Conservation (phyloP, 306 rosid genomes). For the Albizia julibrissin region DNA sequence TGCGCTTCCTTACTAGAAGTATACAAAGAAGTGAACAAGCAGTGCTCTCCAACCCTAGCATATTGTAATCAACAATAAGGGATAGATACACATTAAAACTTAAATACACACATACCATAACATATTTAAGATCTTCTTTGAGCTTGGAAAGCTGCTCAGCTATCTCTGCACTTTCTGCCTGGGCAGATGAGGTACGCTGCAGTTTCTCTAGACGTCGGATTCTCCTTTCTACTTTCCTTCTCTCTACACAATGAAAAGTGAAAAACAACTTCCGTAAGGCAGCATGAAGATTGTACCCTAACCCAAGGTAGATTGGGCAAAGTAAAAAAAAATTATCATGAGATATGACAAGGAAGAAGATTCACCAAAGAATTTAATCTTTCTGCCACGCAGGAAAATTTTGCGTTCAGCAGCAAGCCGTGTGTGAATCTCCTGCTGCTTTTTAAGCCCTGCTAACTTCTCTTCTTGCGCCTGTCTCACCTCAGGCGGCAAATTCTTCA, state of each 20-base stretch:
- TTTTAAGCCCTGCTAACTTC: conserved; percentile 78
- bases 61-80: background rate
- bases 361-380: conserved; percentile 89
- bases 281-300: background rate
- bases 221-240: conserved; percentile 91
- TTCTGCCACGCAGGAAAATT: conserved; percentile 75
- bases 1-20: background rate
- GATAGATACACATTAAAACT: background rate
- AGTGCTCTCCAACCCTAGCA: background rate
- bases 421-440: conserved; percentile 89
- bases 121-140: conserved; percentile 92
- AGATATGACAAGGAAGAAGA: background rate
- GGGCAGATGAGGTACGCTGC: conserved; percentile 71
- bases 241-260: conserved; percentile 49
- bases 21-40: background rate
- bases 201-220: conserved; percentile 84
- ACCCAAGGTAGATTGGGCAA: background rate
- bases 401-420: conserved; percentile 86
- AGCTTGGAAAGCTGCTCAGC: conserved; percentile 75
- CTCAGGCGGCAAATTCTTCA: conserved; percentile 70
- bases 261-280: conserved; percentile 16
- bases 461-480: conserved; percentile 74
- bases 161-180: conserved; percentile 57
- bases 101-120: conserved; percentile 56
- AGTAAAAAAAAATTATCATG: background rate